Evolutionary conservation across 805 yeast species (phyloP).

Genomic region (Sugiyamaella floridensis): DNA sequence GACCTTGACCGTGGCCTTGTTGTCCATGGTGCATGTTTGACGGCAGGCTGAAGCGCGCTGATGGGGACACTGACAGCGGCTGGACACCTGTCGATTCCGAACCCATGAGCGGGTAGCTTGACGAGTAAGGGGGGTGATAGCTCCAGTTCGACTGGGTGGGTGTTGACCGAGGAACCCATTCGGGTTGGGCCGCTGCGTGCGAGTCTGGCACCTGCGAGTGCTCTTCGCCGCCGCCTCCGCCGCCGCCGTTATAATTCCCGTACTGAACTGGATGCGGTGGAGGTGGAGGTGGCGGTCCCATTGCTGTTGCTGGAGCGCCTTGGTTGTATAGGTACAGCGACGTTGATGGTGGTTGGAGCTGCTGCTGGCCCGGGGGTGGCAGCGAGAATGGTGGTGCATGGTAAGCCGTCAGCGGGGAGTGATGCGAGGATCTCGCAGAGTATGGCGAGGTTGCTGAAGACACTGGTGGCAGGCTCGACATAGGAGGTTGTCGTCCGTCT

Average conservation of each 20-base stretch:
- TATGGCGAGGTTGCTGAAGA: too few species aligned
- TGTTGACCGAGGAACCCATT: background rate
- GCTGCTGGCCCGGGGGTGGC: constrained; percentile 1
- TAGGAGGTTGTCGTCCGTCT: too few species aligned
- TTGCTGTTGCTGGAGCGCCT: background rate
- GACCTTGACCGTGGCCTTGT: background rate
- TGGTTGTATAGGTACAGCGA: background rate
- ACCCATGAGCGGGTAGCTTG: background rate
- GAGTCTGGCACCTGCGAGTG: background rate
- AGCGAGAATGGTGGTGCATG: constrained; percentile 1
- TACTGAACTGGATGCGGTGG: background rate
- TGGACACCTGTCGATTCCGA: background rate
- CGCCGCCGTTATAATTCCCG: background rate
- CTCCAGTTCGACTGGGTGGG: background rate
- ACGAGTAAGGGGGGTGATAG: background rate
- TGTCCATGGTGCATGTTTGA: too few species aligned
- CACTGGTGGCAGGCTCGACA: too few species aligned
- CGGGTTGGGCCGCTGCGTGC: background rate
- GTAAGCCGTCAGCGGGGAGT: too few species aligned
- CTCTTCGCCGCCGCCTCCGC: background rate
- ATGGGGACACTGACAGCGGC: background rate
- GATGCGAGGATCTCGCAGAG: too few species aligned
- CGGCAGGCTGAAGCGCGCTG: too few species aligned
- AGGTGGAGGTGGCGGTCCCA: background rate
- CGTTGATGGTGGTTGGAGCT: background rate